phyloP scores from a whole-genome alignment of 192 early-diverging fungal genomes.

The Backusella tuberculispora region DNA sequence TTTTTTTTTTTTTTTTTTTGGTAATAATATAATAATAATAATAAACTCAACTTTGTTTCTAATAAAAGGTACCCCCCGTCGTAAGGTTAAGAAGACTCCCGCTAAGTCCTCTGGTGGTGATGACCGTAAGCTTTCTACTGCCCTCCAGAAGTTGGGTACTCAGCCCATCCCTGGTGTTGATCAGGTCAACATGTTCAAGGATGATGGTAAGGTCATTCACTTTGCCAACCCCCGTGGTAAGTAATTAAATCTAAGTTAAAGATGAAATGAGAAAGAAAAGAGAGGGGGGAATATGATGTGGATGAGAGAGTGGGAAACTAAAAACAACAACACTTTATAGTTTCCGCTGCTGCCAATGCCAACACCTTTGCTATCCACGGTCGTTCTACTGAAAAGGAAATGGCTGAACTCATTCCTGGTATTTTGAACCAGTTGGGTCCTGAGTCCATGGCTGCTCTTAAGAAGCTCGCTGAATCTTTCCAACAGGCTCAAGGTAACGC shows the following conservation, averaged over 20 bases:
- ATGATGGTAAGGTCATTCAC: conserved; percentile 91
- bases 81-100: conserved; percentile 83
- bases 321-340: conserved; percentile 33
- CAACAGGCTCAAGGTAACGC: conserved; percentile 68
- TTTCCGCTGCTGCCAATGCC: conserved; percentile 78
- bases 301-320: not conserved
- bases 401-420: conserved; percentile 79
- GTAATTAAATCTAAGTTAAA: not conserved
- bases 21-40: not conserved
- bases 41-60: not conserved
- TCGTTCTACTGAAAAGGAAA: conserved; percentile 76
- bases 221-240: conserved; percentile 87
- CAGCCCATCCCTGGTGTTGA: conserved; percentile 87
- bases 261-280: not conserved
- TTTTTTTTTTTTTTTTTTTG: conserved; percentile 3
- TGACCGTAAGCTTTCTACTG: conserved; percentile 92
- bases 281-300: not conserved
- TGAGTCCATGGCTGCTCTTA: conserved; percentile 86
- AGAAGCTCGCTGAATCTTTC: conserved; percentile 86
- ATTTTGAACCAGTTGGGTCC: conserved; percentile 88
- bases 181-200: conserved; percentile 99
- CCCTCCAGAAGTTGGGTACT: conserved; percentile 91
- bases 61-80: conserved; percentile 87
- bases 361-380: conserved; percentile 98
- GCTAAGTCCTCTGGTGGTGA: conserved; percentile 67